Conservation (phyloP, 2,329 filamentous ascomycete species). For the Calonectria honghensis region DNA sequence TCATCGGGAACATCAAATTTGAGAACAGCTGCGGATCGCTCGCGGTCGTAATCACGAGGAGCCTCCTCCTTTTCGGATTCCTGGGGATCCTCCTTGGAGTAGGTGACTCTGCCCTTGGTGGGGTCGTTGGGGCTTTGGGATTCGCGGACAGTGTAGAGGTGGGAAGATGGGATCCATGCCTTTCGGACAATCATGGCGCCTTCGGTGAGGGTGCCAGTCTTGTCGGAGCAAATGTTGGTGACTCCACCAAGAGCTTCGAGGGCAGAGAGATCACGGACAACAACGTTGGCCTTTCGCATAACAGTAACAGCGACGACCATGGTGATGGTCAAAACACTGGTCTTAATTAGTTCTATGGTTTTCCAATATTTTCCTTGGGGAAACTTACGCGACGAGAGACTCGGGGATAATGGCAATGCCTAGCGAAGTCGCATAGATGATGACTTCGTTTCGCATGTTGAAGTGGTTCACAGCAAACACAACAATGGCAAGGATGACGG, state of each 20-base stretch:
- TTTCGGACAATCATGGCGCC: constrained; percentile 82
- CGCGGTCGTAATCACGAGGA: constrained; percentile 74
- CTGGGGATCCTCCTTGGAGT: constrained; percentile 61
- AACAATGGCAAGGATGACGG: constrained; percentile 73
- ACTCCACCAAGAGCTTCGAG: constrained; percentile 82
- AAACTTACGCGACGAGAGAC: constrained; percentile 76
- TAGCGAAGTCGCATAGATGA: constrained; percentile 75
- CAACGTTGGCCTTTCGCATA: constrained; percentile 79
- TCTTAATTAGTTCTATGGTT: constrained; percentile 39
- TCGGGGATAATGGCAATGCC: constrained; percentile 79
- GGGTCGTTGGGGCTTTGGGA: constrained; percentile 78
- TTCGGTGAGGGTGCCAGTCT: constrained; percentile 82
- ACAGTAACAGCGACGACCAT: constrained; percentile 80
- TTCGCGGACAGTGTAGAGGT: constrained; percentile 76
- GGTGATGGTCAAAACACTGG: constrained; percentile 79
- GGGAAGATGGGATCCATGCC: constrained; percentile 77
- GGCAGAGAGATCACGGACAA: constrained; percentile 79
- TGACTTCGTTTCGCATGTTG: constrained; percentile 69
- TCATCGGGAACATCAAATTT: constrained; percentile 79
- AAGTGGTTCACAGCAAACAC: constrained; percentile 76
- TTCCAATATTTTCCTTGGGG: neutral
- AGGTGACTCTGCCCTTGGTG: constrained; percentile 73
- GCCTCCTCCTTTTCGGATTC: constrained; percentile 60
- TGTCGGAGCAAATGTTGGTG: constrained; percentile 84
- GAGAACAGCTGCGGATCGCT: constrained; percentile 76